A percentile compares a stretch with the other conserved stretches of the same genome.
These are phyloP conservation scores for Pseudogymnoascus sp. DNA, from an alignment of 2,329 filamentous ascomycete species.

Conservation along the genomic window DNA sequence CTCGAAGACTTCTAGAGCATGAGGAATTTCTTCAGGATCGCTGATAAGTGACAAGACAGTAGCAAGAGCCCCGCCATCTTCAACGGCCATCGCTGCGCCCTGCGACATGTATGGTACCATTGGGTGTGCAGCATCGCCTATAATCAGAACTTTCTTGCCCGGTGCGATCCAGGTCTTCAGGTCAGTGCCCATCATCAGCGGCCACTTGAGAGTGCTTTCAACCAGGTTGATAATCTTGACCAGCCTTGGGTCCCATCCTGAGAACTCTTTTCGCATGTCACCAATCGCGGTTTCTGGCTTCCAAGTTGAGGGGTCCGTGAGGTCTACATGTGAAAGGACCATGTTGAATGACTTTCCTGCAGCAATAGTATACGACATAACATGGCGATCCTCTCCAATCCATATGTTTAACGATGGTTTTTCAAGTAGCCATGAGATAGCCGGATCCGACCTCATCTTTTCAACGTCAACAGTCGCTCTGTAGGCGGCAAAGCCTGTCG, in stretches of 20 bases:
- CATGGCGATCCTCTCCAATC: constrained; percentile 35
- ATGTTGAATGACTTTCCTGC: constrained; percentile 37
- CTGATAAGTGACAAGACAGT: constrained; percentile 25
- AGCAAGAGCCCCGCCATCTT: constrained; percentile 34
- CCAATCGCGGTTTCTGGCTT: constrained; percentile 22
- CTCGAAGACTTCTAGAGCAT: constrained; percentile 32
- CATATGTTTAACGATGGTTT: constrained; percentile 31
- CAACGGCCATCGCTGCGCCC: constrained; percentile 36
- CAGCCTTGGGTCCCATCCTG: constrained; percentile 30
- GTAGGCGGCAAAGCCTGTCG: constrained; percentile 35
- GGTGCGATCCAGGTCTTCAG: constrained; percentile 9
- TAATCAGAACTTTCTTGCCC: constrained; percentile 26
- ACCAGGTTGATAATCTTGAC: constrained; percentile 31
- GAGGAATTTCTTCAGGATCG: constrained; percentile 21
- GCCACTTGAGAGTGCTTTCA: constrained; percentile 22
- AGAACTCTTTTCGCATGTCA: constrained; percentile 29
- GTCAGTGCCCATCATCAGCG: background rate
- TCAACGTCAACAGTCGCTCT: constrained; percentile 33
- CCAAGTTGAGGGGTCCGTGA: constrained; percentile 28
- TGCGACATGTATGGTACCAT: constrained; percentile 38
- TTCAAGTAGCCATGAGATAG: constrained; percentile 32
- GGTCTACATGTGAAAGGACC: constrained; percentile 36
- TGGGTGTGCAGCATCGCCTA: constrained; percentile 35
- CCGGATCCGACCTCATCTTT: constrained; percentile 30
- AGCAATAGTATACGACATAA: constrained; percentile 39